These are phyloP conservation scores for Pythium guiyangense DNA, from an alignment of 352 stramenopile species.

Conservation along the genomic window DNA sequence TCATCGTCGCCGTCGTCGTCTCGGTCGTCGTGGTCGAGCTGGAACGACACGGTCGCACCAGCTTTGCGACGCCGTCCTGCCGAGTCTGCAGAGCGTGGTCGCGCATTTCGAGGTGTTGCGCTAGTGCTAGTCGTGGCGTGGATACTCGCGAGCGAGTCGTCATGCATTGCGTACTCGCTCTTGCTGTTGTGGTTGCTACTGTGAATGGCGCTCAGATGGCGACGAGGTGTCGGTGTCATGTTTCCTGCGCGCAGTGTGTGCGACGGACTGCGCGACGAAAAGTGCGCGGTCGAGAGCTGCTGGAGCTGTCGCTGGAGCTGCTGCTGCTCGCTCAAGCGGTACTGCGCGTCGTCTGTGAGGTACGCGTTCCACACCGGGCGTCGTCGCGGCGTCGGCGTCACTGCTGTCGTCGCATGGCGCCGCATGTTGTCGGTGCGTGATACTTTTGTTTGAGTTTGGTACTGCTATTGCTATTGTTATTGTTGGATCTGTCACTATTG, in stretches of 20 bases:
- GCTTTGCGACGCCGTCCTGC: constrained; percentile 6
- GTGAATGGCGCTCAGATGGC: not conserved
- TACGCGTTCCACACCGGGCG: constrained; percentile 51
- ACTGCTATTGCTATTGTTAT: too few relatives aligned
- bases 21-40: constrained; percentile 15
- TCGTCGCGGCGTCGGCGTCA: constrained; percentile 7
- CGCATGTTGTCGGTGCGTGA: not conserved
- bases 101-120: constrained; percentile 11
- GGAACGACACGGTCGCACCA: constrained; percentile 28
- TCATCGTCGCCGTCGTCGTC: not conserved
- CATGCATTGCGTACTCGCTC: not conserved
- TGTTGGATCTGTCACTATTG: too few relatives aligned
- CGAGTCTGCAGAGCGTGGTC: constrained; percentile 8
- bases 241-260: not conserved
- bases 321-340: constrained; percentile 41
- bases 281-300: constrained; percentile 34
- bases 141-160: constrained; percentile 3
- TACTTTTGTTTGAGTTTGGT: not conserved
- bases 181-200: not conserved
- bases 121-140: constrained; percentile 2
- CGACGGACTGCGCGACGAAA: constrained; percentile 25
- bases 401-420: not conserved
- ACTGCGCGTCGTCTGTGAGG: constrained; percentile 39
- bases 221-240: not conserved
- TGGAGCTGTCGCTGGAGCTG: constrained; percentile 36